A percentile compares a stretch with the other conserved stretches of the same genome.
phyloP scores from a whole-genome alignment of 1,284 basidiomycete genomes.

The Ceratobasidium theobromae region DNA sequence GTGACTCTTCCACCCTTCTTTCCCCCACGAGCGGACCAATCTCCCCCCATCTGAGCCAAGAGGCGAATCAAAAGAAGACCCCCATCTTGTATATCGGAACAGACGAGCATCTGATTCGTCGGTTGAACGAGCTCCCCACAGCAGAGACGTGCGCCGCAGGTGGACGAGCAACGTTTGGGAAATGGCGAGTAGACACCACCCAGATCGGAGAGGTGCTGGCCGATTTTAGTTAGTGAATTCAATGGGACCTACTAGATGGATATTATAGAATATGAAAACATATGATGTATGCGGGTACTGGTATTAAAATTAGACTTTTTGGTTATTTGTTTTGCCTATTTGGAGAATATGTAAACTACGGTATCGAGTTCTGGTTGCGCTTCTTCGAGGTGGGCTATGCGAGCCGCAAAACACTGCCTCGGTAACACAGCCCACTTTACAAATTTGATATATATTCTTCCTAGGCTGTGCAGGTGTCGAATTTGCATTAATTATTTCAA shows the following conservation, averaged over 20 bases:
- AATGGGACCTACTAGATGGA: background rate
- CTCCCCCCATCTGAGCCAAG: conserved; percentile 34
- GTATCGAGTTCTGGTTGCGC: no score
- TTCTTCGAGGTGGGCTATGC: no score
- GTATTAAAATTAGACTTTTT: no score
- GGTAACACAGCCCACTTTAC: no score
- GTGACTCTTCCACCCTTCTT: conserved; percentile 61
- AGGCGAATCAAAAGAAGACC: conserved; percentile 34
- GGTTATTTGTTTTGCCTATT: no score
- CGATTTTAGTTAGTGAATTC: background rate
- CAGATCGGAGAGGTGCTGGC: conserved; percentile 1
- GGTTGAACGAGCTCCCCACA: conserved; percentile 69
- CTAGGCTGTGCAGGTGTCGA: no score
- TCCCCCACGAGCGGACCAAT: conserved; percentile 45
- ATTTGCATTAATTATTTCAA: no score
- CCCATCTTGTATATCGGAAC: conserved; percentile 63
- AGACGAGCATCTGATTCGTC: conserved; percentile 72
- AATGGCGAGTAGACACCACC: conserved; percentile 3
- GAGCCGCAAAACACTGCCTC: no score
- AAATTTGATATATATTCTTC: no score
- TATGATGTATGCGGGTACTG: no score
- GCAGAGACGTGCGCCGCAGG: conserved; percentile 58
- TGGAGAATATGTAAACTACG: no score
- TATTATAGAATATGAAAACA: no score
- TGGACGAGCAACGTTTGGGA: conserved; percentile 8